phyloP scores from a whole-genome alignment of 106 monocot species.

The Apostasia ramifera region DNA sequence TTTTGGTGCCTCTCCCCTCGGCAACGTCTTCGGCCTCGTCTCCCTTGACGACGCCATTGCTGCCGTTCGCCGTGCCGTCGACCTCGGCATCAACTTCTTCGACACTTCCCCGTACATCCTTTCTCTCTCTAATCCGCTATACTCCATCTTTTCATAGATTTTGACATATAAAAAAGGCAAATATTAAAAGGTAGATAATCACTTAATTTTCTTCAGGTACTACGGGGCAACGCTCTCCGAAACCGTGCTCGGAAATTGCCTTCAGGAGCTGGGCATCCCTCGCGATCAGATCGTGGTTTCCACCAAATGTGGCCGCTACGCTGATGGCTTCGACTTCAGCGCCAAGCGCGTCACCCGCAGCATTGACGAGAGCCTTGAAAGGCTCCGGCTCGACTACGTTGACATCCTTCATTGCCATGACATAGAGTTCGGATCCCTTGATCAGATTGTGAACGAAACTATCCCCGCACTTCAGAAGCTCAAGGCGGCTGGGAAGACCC shows the following conservation, averaged over 20 bases:
- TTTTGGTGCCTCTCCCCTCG: conserved; percentile 92
- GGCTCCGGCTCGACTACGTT: conserved; percentile 79
- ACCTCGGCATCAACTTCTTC: conserved; percentile 95
- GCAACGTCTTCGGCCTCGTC: conserved; percentile 84
- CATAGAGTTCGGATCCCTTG: conserved; percentile 85
- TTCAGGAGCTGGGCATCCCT: conserved; percentile 37
- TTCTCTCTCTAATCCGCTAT: background rate
- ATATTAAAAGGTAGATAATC: no score
- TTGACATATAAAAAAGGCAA: no score
- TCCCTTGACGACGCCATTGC: conserved; percentile 59
- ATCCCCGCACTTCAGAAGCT: conserved; percentile 77
- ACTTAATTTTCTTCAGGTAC: conserved; percentile 33
- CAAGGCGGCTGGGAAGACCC: conserved; percentile 59
- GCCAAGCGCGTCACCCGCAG: conserved; percentile 72
- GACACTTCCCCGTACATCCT: conserved; percentile 82
- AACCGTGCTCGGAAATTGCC: conserved; percentile 70
- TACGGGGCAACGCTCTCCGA: conserved; percentile 92
- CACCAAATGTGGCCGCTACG: conserved; percentile 83
- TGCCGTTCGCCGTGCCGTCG: conserved; percentile 64
- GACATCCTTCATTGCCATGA: conserved; percentile 94
- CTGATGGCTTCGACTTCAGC: conserved; percentile 84
- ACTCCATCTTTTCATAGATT: no score
- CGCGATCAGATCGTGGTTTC: conserved; percentile 56
- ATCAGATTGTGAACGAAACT: conserved; percentile 93
- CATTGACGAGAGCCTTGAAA: conserved; percentile 74